Percentiles rank a stretch among this genome's conserved stretches.
Evolutionary conservation across 495 filamentous ascomycete species (phyloP).

Genomic region (Penicillium silybi): DNA sequence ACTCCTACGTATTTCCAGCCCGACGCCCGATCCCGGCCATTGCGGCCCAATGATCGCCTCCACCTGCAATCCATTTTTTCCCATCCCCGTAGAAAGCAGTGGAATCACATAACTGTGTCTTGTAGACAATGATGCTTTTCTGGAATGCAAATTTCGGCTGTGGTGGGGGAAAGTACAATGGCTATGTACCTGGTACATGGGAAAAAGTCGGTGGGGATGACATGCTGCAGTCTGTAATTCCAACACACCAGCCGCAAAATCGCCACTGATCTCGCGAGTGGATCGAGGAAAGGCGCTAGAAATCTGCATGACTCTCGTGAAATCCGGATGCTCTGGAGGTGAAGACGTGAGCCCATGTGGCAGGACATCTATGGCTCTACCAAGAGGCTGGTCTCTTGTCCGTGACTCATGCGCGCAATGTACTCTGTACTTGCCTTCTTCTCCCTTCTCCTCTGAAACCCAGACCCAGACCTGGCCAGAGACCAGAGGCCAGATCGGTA

Average conservation of each 20-base stretch:
- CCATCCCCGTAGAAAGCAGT: too few species aligned
- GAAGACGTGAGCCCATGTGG: conserved; percentile 14
- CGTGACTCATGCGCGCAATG: neutral
- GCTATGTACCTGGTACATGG: conserved; percentile 19
- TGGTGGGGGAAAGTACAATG: conserved; percentile 9
- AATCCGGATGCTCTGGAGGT: neutral
- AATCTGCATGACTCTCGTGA: conserved; percentile 1
- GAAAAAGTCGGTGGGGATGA: conserved; percentile 27
- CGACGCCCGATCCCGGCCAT: conserved; percentile 15
- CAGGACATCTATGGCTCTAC: conserved; percentile 14
- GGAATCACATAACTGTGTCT: neutral
- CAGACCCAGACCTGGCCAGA: neutral
- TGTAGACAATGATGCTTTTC: neutral
- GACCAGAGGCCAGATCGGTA: conserved; percentile 16
- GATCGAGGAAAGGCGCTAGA: conserved; percentile 6
- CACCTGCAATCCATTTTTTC: conserved; percentile 1
- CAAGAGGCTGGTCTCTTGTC: neutral
- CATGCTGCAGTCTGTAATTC: conserved; percentile 6
- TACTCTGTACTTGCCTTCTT: neutral
- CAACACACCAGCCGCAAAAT: neutral
- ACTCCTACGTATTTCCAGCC: neutral
- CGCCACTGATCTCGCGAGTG: conserved; percentile 14
- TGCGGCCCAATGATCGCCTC: conserved; percentile 29
- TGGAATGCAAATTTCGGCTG: neutral
- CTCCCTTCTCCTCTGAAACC: neutral